Percentiles rank a stretch among this genome's conserved stretches.
Evolutionary conservation across 805 yeast species (phyloP).

Genomic region (Lipomyces spencermartinsiae): DNA sequence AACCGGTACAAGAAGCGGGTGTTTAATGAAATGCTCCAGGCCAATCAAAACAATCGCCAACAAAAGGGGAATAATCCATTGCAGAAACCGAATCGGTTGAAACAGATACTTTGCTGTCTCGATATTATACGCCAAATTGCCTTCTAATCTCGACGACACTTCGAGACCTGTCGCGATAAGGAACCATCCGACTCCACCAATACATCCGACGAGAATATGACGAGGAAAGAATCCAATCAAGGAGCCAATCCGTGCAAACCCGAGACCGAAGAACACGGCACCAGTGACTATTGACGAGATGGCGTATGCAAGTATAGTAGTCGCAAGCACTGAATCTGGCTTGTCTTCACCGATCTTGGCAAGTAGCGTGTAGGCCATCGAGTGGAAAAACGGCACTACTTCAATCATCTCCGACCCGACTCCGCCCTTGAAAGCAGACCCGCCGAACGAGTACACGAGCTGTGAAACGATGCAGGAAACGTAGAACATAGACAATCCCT

Average conservation of each 20-base stretch:
- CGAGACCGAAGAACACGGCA: constrained; percentile 73
- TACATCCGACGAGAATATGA: constrained; percentile 94
- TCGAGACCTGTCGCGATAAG: constrained; percentile 88
- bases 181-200: constrained; percentile 98
- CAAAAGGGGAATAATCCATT: constrained; percentile 73
- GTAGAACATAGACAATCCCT: constrained; percentile 93
- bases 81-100: constrained; percentile 56
- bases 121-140: constrained; percentile 68
- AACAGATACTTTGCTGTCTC: constrained; percentile 54
- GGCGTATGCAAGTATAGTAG: constrained; percentile 86
- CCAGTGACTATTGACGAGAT: constrained; percentile 88
- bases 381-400: constrained; percentile 96
- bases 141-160: constrained; percentile 82
- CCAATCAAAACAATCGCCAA: constrained; percentile 66
- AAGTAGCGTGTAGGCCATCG: constrained; percentile 83
- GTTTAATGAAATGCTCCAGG: constrained; percentile 63
- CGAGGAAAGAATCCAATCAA: constrained; percentile 95
- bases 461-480: constrained; percentile 90
- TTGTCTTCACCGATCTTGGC: constrained; percentile 58
- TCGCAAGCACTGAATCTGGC: constrained; percentile 65
- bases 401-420: constrained; percentile 99
- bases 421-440: constrained; percentile 87
- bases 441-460: constrained; percentile 85
- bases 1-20: constrained; percentile 72
- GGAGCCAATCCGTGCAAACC: constrained; percentile 80